Evolutionary conservation across 306 rosid genomes (phyloP).

Genomic region (Oxytropis ochrocephala): DNA sequence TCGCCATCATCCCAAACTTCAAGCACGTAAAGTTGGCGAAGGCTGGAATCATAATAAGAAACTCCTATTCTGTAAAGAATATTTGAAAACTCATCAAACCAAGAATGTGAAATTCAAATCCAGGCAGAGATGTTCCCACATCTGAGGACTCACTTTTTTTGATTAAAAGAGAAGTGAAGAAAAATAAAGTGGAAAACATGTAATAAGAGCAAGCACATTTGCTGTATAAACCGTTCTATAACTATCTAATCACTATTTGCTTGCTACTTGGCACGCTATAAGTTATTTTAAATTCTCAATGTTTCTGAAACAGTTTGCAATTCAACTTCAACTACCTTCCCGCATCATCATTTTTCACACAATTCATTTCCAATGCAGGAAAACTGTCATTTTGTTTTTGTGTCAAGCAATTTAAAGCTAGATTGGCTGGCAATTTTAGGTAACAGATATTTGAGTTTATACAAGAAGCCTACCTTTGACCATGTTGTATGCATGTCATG

Average conservation of each 20-base stretch:
- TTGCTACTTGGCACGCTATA: background rate
- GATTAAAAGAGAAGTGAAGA: background rate
- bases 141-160: background rate
- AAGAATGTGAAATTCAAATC: background rate
- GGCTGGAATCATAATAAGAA: conserved; percentile 80
- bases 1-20: conserved; percentile 95
- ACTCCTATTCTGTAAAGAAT: conserved; percentile 70
- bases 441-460: background rate
- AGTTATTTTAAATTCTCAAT: background rate
- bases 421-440: conserved; percentile 7
- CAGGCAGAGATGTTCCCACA: background rate
- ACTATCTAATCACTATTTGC: background rate
- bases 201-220: conserved; percentile 5
- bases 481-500: conserved; percentile 86
- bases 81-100: conserved; percentile 12
- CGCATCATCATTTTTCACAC: conserved; percentile 6
- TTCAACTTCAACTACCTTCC: conserved; percentile 3
- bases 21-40: conserved; percentile 82
- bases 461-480: conserved; percentile 54
- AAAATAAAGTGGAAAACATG: conserved; percentile 2
- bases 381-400: background rate
- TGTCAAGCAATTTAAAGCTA: conserved; percentile 4
- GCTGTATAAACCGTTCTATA: background rate
- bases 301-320: conserved; percentile 2
- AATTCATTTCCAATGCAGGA: background rate